phyloP scores from a whole-genome alignment of 2,329 filamentous ascomycete species.

The Akanthomyces uredinophilus region DNA sequence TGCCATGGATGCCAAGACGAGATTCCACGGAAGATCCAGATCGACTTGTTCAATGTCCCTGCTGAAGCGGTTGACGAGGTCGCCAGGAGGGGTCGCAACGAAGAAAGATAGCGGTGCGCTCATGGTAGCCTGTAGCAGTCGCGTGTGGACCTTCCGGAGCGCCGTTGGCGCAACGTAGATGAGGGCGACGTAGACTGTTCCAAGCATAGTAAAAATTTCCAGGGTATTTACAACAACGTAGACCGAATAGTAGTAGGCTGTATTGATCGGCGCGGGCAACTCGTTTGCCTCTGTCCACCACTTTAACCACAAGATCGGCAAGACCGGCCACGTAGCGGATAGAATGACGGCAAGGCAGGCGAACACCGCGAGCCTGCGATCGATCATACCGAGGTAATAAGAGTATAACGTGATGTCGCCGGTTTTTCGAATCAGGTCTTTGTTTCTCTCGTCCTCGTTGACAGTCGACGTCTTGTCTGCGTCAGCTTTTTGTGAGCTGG shows the following conservation, averaged over 20 bases:
- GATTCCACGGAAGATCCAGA: slow-evolving; percentile 28
- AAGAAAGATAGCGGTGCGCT: slow-evolving; percentile 31
- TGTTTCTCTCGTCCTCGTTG: slow-evolving; percentile 11
- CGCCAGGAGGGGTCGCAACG: slow-evolving; percentile 30
- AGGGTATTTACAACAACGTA: slow-evolving; percentile 17
- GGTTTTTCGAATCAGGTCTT: slow-evolving; percentile 7
- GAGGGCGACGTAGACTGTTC: slow-evolving; percentile 16
- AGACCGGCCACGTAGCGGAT: background rate
- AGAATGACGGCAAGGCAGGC: too few relatives aligned
- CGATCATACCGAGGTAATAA: slow-evolving; percentile 17
- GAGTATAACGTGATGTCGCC: slow-evolving; percentile 18
- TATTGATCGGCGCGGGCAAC: slow-evolving; percentile 14
- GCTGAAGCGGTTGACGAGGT: slow-evolving; percentile 34
- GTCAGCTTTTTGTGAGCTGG: slow-evolving; percentile 13
- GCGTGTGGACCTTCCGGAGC: slow-evolving; percentile 19
- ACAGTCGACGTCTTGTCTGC: slow-evolving; percentile 12
- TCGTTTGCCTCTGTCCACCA: slow-evolving; percentile 23
- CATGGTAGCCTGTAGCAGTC: slow-evolving; percentile 26
- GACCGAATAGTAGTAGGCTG: slow-evolving; percentile 20
- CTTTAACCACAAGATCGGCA: slow-evolving; percentile 21
- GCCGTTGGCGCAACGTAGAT: slow-evolving; percentile 24
- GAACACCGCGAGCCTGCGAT: background rate
- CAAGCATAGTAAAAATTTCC: slow-evolving; percentile 11
- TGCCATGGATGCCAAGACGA: slow-evolving; percentile 22
- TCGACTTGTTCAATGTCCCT: slow-evolving; percentile 37